Evolutionary conservation across 768 basidiomycete genomes (phyloP), one percentile per base, ranked within the genome.

Genomic region (Russula virescens): DNA sequence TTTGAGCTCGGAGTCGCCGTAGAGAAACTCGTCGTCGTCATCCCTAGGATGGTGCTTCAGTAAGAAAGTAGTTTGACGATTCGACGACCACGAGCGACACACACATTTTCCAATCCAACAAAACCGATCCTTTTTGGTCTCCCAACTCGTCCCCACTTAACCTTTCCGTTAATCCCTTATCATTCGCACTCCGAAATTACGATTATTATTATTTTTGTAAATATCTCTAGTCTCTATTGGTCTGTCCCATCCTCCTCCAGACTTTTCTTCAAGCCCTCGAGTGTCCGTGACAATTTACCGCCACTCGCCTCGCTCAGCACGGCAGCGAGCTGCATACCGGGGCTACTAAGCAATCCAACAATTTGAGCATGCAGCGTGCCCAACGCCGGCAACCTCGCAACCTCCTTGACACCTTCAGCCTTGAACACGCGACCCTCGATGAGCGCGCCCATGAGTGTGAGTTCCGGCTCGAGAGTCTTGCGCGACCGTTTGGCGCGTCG

Each of bases 311-410:
- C 82, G 60, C 80, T 81, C 61, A 92, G 72, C 47, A 90, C 80
- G 51, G 83, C 85, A 4, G 88, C 83, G 51, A 95, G 77, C 73
- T 91, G 87, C 64, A 82, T 78, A 13, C 83, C 86, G 48, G 91
- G 91, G 16, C 84, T 79, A 61, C 87, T 87, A 63, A 98, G 72
- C 74, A 97, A 65, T 9, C 94, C 94, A 16, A 95, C 87, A 60
- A 98, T 80, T 73, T 96, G 93, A 19, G 86, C 86, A 56, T 88
- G 76, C 63, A 97, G 73, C 2, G 83, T 86, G 43, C 89, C 88
- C 69, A 96, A 73, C 48, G 87, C 83, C 23, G 94, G 94, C 56
- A 96, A 74, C 68, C 84, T 83, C 35, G 86, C 83, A 5, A 94
- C 83, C 16, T 83, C 79, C 70, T 79, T 76, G 58, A 94, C 75